Evolutionary conservation across 2,329 filamentous ascomycete species (phyloP).

Genomic region (Samsoniella hepiali): DNA sequence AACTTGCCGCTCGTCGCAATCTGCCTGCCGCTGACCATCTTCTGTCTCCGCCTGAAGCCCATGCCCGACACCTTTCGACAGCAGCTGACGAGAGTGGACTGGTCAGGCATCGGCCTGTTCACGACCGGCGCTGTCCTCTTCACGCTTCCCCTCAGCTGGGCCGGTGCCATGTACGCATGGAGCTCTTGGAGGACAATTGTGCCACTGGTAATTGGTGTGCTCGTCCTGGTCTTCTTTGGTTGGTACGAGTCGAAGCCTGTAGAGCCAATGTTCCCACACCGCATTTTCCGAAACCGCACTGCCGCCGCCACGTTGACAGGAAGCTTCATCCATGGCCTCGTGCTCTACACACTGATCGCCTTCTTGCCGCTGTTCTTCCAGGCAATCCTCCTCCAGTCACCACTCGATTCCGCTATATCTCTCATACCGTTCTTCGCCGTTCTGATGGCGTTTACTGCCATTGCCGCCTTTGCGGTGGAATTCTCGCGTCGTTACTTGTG

Average conservation of each 20-base stretch:
- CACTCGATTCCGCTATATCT: slow-evolving; percentile 28
- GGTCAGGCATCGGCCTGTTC: slow-evolving; percentile 30
- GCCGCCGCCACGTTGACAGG: slow-evolving; percentile 24
- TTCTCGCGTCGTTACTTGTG: neutral
- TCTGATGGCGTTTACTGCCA: slow-evolving; percentile 20
- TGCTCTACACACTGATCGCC: slow-evolving; percentile 29
- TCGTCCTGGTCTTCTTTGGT: slow-evolving; percentile 28
- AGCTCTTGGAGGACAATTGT: slow-evolving; percentile 32
- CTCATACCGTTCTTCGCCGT: slow-evolving; percentile 26
- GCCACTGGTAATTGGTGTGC: slow-evolving; percentile 30
- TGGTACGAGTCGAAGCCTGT: slow-evolving; percentile 30
- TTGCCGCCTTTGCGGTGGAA: slow-evolving; percentile 2
- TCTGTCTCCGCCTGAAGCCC: slow-evolving; percentile 25
- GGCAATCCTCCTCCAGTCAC: slow-evolving; percentile 29
- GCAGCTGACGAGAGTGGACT: slow-evolving; percentile 33
- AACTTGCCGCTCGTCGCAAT: slow-evolving; percentile 31
- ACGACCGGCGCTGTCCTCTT: slow-evolving; percentile 26
- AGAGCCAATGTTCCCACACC: slow-evolving; percentile 32
- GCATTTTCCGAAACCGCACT: slow-evolving; percentile 29
- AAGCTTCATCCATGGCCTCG: slow-evolving; percentile 31
- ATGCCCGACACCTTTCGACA: neutral
- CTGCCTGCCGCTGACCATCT: slow-evolving; percentile 21
- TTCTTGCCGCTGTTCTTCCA: slow-evolving; percentile 36
- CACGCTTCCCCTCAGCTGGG: slow-evolving; percentile 34
- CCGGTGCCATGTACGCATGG: slow-evolving; percentile 33